Conservation (phyloP, 331 rosid species). For the Rhamnella rubrinervis region DNA sequence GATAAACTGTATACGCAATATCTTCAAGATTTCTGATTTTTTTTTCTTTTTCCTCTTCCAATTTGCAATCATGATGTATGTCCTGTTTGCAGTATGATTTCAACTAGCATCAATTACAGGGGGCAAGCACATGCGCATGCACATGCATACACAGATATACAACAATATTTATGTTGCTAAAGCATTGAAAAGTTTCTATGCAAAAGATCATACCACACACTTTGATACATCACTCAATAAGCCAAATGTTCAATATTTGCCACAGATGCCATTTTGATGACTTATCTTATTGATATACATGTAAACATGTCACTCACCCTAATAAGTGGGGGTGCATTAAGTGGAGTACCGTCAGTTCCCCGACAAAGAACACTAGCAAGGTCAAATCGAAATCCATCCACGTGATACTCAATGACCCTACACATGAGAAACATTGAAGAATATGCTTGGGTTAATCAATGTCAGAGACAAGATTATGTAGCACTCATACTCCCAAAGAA, state of each 20-base stretch:
- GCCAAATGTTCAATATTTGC: neutral
- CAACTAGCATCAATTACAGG: too few relatives aligned
- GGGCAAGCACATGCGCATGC: too few relatives aligned
- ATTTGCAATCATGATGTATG: too few relatives aligned
- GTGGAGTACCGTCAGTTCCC: slow-evolving; percentile 82
- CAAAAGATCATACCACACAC: neutral
- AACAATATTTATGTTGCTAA: neutral
- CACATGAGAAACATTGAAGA: slow-evolving; percentile 25
- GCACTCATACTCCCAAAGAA: slow-evolving; percentile 31
- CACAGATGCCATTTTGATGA: neutral
- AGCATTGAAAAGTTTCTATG: neutral
- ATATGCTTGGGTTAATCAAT: neutral
- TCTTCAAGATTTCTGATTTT: neutral
- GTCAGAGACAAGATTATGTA: neutral
- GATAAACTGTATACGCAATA: neutral
- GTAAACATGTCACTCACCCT: slow-evolving; percentile 50
- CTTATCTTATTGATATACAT: neutral
- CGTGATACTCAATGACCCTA: slow-evolving; percentile 92
- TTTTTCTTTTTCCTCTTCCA: neutral
- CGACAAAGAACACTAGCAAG: slow-evolving; percentile 94
- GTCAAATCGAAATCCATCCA: slow-evolving; percentile 97
- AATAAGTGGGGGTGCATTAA: slow-evolving; percentile 70
- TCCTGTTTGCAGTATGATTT: too few relatives aligned
- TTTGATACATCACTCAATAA: neutral
- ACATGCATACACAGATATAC: neutral